Conservation (phyloP, 192 early-diverging fungal species). For the Backusella circina region DNA sequence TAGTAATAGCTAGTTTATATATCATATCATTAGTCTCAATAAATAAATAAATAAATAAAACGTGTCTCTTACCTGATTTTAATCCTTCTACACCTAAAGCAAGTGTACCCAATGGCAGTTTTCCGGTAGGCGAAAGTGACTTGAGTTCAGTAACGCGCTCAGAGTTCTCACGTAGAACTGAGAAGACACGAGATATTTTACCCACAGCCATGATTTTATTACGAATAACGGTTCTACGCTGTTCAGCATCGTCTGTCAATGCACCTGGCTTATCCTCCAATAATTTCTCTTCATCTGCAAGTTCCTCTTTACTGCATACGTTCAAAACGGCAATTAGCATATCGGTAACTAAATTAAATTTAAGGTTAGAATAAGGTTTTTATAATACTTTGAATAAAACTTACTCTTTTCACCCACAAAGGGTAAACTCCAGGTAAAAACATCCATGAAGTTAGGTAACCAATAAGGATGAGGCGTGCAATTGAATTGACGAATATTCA, state of each 20-base stretch:
- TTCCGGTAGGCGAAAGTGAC: slow-evolving; percentile 75
- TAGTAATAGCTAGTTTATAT: slow-evolving; percentile 64
- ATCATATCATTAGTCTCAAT: neutral
- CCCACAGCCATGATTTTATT: slow-evolving; percentile 95
- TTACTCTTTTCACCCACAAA: slow-evolving; percentile 98
- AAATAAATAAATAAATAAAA: neutral
- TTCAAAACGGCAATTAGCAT: slow-evolving; percentile 94
- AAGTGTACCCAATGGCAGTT: slow-evolving; percentile 82
- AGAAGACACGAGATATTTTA: slow-evolving; percentile 87
- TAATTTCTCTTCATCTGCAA: slow-evolving; percentile 58
- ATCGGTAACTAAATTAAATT: slow-evolving; percentile 72
- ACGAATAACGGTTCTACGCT: slow-evolving; percentile 63
- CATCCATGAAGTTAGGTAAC: slow-evolving; percentile 99
- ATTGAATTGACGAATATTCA: slow-evolving; percentile 96
- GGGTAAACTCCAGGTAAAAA: slow-evolving; percentile 96
- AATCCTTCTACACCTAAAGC: slow-evolving; percentile 90
- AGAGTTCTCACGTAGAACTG: slow-evolving; percentile 85
- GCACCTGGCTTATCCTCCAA: slow-evolving; percentile 18
- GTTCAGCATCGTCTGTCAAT: slow-evolving; percentile 50
- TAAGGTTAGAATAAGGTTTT: neutral
- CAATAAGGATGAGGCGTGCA: slow-evolving; percentile 97
- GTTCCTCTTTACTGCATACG: slow-evolving; percentile 95
- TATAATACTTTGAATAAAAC: neutral
- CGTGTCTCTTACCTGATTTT: slow-evolving; percentile 59
- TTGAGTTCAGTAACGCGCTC: slow-evolving; percentile 95